Evolutionary conservation across 805 yeast genomes (phyloP), one percentile per base, ranked within the genome.

Genomic region (Sungouiella thailandica): DNA sequence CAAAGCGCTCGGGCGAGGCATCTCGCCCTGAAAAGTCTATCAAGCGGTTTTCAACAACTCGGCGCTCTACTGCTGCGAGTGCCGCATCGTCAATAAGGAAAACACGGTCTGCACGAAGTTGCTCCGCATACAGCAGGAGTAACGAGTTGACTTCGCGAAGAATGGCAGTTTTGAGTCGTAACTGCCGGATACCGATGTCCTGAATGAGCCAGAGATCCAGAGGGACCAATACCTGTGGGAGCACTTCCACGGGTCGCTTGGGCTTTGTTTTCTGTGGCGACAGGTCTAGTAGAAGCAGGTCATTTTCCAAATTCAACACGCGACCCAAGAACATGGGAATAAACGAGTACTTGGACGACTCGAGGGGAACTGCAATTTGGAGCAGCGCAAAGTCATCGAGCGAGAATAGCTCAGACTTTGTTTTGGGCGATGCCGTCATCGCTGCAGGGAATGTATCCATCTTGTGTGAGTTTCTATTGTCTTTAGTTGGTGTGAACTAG

Each of bases 151-250:
- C 49, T 25, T 65, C 70, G 15, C 39, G 40, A 27, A 66, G 42
- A 31, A 65, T 37, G 11, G 55, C 41, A 15, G 50, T 51, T 40
- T 66, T 66, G 25, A 60, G 46, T 31, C 52, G 57, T 32, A 52
- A 40, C 35, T 62, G 60, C 23, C 52, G 49, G 31, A 65, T 49
- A 11, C 37, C 36, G 7, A 64, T 49, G 8, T 57, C 59, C 14
- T 57, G 58, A 20, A 44, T 40, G 19, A 58, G 44, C 72, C 72
- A 66, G 15, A 62, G 38, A 39, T 65, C 69, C 15, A 35, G 36
- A 4, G 72, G 70, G 8, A 65, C 46, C 2, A 47, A 43, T 2
- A 65, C 46, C 24, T 53, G 58, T 17, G 65, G 63, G 23, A 65
- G 36, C 12, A 62, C 44, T 28, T 62, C 68, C 11, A 40, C 36